These are phyloP conservation scores for Umbelopsis isabellina DNA, from an alignment of 192 early-diverging fungal genomes.

Conservation along the genomic window DNA sequence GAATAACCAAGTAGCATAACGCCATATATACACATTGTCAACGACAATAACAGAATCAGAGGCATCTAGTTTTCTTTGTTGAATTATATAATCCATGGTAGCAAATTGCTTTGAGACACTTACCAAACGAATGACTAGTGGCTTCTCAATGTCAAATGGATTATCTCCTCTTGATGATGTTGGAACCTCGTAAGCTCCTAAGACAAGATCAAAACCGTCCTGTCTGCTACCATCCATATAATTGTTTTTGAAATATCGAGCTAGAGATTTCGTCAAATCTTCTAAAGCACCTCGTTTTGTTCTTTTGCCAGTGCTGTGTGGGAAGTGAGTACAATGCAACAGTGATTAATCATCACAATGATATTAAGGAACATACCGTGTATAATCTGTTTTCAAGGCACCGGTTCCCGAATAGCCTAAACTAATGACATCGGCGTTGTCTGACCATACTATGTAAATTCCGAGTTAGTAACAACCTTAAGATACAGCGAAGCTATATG, in stretches of 20 bases:
- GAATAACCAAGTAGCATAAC: conserved; percentile 43
- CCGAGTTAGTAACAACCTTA: background rate
- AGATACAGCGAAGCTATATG: no score
- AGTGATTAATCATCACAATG: background rate
- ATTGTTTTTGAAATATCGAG: conserved; percentile 92
- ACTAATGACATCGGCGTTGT: conserved; percentile 93
- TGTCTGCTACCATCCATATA: conserved; percentile 91
- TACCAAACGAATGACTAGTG: conserved; percentile 49
- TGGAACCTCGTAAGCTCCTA: conserved; percentile 64
- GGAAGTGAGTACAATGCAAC: background rate
- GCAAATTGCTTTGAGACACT: conserved; percentile 2
- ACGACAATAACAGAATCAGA: background rate
- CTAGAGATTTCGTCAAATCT: conserved; percentile 78
- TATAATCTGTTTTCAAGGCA: conserved; percentile 97
- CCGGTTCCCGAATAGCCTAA: conserved; percentile 93
- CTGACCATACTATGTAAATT: conserved; percentile 81
- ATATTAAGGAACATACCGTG: conserved; percentile 49
- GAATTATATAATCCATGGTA: background rate
- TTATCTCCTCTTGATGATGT: background rate
- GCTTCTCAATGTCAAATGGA: conserved; percentile 52
- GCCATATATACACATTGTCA: conserved; percentile 30
- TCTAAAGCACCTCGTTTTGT: conserved; percentile 75
- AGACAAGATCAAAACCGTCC: conserved; percentile 87
- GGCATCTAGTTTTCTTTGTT: conserved; percentile 9
- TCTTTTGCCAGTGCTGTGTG: conserved; percentile 80